These are phyloP conservation scores for Debaryomyces nepalensis DNA, from an alignment of 1,139 yeast genomes.

Conservation along the genomic window DNA sequence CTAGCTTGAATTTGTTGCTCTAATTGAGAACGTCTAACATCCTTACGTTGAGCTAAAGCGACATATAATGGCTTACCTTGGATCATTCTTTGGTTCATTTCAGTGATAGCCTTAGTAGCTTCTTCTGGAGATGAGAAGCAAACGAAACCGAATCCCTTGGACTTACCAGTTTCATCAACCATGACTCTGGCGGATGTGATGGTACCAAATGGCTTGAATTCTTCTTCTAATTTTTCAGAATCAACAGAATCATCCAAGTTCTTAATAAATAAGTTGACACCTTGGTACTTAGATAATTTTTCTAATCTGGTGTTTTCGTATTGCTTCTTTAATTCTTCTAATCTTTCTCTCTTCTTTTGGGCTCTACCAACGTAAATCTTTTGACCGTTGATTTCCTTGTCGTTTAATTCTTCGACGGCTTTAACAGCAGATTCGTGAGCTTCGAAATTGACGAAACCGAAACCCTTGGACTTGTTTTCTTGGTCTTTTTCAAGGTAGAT, in stretches of 20 bases:
- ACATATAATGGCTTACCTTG: conserved; percentile 97
- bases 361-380: conserved; percentile 97
- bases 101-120: conserved; percentile 98
- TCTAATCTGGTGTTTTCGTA: conserved; percentile 93
- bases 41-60: conserved; percentile 99
- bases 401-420: conserved; percentile 94
- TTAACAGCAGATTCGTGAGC: conserved; percentile 83
- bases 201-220: conserved; percentile 90
- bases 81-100: conserved; percentile 97
- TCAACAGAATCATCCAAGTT: conserved; percentile 93
- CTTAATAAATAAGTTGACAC: conserved; percentile 95
- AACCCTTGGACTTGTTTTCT: conserved; percentile 93
- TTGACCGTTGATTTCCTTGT: conserved; percentile 82
- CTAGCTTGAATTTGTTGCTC: conserved; percentile 98
- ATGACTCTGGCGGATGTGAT: conserved; percentile 97
- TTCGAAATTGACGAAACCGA: conserved; percentile 93
- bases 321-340: conserved; percentile 94
- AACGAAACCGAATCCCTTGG: conserved; percentile 98
- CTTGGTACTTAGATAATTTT: conserved; percentile 93
- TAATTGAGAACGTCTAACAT: conserved; percentile 95
- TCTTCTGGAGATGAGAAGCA: conserved; percentile 98
- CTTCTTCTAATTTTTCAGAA: conserved; percentile 90
- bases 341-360: conserved; percentile 98
- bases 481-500: conserved; percentile 79
- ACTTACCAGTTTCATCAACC: conserved; percentile 93